Percentiles rank a stretch among this genome's conserved stretches.
Conservation (phyloP, 2,329 filamentous ascomycete species). For the Gyromitra esculenta region DNA sequence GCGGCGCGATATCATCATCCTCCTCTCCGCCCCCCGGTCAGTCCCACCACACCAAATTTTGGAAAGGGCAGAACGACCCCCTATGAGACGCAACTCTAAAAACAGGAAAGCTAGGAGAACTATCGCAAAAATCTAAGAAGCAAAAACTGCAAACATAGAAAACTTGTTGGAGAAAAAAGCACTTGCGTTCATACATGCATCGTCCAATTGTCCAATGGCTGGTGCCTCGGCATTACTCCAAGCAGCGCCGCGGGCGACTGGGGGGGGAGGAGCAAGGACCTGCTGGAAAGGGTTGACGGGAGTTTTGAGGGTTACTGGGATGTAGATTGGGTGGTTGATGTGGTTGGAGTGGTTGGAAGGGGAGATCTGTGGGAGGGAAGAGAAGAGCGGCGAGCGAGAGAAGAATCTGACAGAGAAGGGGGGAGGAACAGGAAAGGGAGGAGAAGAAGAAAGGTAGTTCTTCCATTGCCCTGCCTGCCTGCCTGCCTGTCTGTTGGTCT, state of each 20-base stretch:
- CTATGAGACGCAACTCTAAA: conserved; percentile 40
- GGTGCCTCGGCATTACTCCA: conserved; percentile 37
- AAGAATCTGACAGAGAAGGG: conserved; percentile 7
- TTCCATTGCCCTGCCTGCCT: conserved; percentile 5
- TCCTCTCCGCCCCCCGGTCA: conserved; percentile 29
- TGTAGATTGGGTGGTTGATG: conserved; percentile 40
- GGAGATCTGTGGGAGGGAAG: conserved; percentile 14
- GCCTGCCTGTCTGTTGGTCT: no score
- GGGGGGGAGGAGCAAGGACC: conserved; percentile 36
- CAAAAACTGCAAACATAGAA: conserved; percentile 33
- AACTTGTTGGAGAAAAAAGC: conserved; percentile 38
- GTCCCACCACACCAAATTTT: conserved; percentile 46
- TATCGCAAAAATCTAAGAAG: conserved; percentile 20
- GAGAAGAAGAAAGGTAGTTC: conserved; percentile 5
- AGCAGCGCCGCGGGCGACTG: conserved; percentile 25
- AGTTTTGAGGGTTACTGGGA: conserved; percentile 31
- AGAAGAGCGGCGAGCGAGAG: conserved; percentile 16
- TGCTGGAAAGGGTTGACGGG: conserved; percentile 41
- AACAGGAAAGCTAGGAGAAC: conserved; percentile 39
- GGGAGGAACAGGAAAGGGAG: conserved; percentile 1
- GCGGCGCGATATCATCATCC: conserved; percentile 47
- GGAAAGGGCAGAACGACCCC: conserved; percentile 34
- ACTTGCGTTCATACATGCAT: conserved; percentile 47
- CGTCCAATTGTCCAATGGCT: conserved; percentile 45
- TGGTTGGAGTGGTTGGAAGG: conserved; percentile 33